Evolutionary conservation across 805 yeast species (phyloP).

Genomic region (Starmerella vaccinii): DNA sequence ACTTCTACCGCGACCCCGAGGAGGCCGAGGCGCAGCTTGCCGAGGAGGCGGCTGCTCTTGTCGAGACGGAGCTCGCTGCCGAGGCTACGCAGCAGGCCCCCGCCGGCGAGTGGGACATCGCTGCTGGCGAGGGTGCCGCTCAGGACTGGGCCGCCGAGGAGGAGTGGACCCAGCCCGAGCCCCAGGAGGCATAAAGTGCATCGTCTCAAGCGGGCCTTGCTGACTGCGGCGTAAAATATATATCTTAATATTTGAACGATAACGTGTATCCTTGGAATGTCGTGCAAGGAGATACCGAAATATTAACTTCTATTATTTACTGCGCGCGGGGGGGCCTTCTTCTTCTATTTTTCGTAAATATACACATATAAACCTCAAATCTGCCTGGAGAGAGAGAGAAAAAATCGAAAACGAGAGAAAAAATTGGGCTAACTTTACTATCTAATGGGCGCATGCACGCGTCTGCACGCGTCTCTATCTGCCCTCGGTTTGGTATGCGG

Average conservation of each 20-base stretch:
- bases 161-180: conserved; percentile 26
- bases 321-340: neutral
- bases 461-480: no score
- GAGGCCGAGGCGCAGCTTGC: conserved; percentile 77
- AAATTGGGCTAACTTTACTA: no score
- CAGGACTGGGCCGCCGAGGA: conserved; percentile 39
- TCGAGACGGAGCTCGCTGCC: conserved; percentile 53
- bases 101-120: conserved; percentile 38
- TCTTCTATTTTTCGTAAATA: neutral
- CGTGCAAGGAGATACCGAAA: neutral
- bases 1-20: conserved; percentile 99
- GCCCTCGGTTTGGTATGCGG: no score
- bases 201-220: conserved; percentile 12
- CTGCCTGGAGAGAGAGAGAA: no score
- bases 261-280: conserved; percentile 2
- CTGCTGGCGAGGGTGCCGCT: conserved; percentile 39
- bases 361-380: no score
- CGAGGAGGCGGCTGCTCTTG: conserved; percentile 55
- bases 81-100: conserved; percentile 20
- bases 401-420: no score
- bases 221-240: conserved; percentile 10
- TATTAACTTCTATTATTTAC: neutral
- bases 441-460: no score
- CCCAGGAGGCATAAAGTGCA: conserved; percentile 19
- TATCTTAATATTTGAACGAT: conserved; percentile 9